Conservation (phyloP, 164 flowering plant species). For the Cinnamomum chago region DNA sequence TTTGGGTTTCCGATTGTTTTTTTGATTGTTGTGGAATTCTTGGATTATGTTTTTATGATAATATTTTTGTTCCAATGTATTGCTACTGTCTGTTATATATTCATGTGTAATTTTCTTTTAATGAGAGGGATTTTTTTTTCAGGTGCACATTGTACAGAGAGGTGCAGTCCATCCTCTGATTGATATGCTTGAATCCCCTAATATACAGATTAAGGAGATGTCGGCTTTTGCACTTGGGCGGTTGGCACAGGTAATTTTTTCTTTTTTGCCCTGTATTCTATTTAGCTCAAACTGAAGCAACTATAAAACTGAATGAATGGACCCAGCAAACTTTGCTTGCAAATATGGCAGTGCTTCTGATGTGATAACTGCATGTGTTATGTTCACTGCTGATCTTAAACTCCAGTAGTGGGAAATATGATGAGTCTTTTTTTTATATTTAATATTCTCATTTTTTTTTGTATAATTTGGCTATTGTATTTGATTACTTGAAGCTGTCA, state of each 20-base stretch:
- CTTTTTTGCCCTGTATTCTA: neutral
- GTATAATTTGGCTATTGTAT: too few relatives aligned
- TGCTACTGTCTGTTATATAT: neutral
- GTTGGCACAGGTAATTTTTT: constrained; percentile 74
- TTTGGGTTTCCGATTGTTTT: too few relatives aligned
- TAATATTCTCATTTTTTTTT: too few relatives aligned
- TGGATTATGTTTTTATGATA: neutral
- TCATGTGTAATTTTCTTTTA: neutral
- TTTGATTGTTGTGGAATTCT: too few relatives aligned
- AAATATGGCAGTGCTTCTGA: too few relatives aligned
- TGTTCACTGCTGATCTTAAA: too few relatives aligned
- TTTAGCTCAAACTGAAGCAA: neutral
- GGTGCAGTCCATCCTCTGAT: constrained; percentile 94
- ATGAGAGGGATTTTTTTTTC: constrained; percentile 13
- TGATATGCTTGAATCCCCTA: constrained; percentile 92
- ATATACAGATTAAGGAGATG: constrained; percentile 87
- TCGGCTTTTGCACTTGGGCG: constrained; percentile 98
- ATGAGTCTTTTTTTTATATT: too few relatives aligned
- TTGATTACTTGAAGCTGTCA: too few relatives aligned
- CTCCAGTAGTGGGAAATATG: too few relatives aligned
- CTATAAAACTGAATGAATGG: too few relatives aligned
- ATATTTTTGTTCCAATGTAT: neutral
- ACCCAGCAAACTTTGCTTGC: too few relatives aligned
- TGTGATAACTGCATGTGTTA: too few relatives aligned
- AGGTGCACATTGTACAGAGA: constrained; percentile 97